Evolutionary conservation across 2,329 filamentous ascomycete species (phyloP), one percentile per base, ranked within the genome.

Genomic region (Xylaria sp.): DNA sequence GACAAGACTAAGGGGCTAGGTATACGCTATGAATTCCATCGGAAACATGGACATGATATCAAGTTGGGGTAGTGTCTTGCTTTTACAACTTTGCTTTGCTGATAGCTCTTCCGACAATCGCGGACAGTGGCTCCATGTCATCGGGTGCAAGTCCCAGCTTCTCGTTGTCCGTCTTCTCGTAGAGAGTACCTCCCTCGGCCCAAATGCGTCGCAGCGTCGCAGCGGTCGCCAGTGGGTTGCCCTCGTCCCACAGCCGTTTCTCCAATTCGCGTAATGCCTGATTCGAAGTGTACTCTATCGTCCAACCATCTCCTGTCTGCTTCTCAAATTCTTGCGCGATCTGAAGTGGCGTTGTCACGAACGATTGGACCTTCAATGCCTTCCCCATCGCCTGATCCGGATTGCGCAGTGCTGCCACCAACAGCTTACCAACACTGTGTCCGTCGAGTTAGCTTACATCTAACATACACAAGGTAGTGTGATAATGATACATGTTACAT

Each of bases 301-400:
- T 78, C 89, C 89, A 92, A 69, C 84, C 80, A 14, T 79, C 78
- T 3, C 85, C 86, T 0, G 88, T 90, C 78, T 92, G 90, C 71
- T 82, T 86, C 79, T 92, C 88, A 73, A 90, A 92, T 75, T 92
- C 90, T n/a, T 82, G 82, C 21, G 92, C 76, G 21, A 93, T 89
- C 30, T 88, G 80, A 8, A 86, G 83, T 0, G 89, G 86, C 0
- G 88, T 92, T 1, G 86, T 85, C 0, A 90, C 89, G 71, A 93
- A 93, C 0, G 90, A 93, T 74, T 93, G 90, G 1, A 93, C 89
- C 66, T 88, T 90, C 39, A 93, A 79, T 0, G 87, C 85, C 61
- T 85, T 84, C 70, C 87, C 86, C 39, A 82, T 82, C 0, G 87
- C 82, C 5, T 78, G 81, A 9, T 84, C 78, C 2, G 88, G 87